Evolutionary conservation across 352 stramenopile genomes (phyloP), one percentile per base, ranked within the genome.

Genomic region (Phytophthora cactorum): DNA sequence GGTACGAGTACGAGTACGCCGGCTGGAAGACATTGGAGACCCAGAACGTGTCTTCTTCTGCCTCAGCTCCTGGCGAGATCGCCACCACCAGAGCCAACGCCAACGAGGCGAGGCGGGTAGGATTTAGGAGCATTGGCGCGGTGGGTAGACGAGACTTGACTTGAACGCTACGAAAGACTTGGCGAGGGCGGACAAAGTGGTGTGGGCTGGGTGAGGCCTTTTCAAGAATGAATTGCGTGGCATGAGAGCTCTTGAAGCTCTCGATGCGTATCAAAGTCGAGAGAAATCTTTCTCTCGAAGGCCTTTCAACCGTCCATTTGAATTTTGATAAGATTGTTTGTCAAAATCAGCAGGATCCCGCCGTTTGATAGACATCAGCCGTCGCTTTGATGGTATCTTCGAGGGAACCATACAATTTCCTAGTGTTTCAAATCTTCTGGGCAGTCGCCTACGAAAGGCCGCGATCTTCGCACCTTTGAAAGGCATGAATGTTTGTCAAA

Each of bases 371-470:
- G 22, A 22, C 22, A 22, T 22, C 22, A 43, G 36, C 32, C 8
- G 64, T 59, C 65, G 58, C 44, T 27, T 65, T 4, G 49, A 60
- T 17, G 45, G 27, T 66, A 68, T 72, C 52, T 68, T 68, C 47
- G 15, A 41, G 3, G 3, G 36, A n/a, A 45, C 34, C n/a, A 43
- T 56, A 63, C 45, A 63, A 63, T 54, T 27, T 29, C 11, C 41
- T 32, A 32, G 34, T 44, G 4, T 12, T 11, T 44, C 32, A 44
- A 36, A 36, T 64, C 22, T 25, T 46, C 22, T 32, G 8, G 38
- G 38, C 29, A 54, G 56, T 63, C 56, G 56, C 32, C 6, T 2
- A 28, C 22, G 47, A 66, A 66, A 66, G 17, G 59, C 7, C 50
- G 38, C 59, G 59, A 66, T 66, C 58, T 66, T 58, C 2, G 15